phyloP scores from a whole-genome alignment of 2,329 filamentous ascomycete species.

The Ophiostoma pallidulum region DNA sequence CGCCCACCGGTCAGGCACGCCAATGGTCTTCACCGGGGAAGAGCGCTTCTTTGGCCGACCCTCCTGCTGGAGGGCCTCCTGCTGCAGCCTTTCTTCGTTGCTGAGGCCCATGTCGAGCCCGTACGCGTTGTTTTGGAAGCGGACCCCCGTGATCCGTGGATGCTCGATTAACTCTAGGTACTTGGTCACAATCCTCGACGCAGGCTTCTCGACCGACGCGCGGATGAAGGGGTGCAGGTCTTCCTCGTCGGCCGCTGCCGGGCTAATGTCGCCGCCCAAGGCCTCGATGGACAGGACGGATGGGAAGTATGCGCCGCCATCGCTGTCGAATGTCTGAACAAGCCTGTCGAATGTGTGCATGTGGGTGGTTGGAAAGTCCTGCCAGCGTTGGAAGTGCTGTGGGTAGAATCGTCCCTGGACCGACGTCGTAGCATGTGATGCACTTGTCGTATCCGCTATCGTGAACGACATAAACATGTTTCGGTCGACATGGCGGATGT shows the following conservation, averaged over 20 bases:
- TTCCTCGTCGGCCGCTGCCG: conserved; percentile 2
- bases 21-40: not conserved
- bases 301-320: not conserved
- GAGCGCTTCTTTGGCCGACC: not conserved
- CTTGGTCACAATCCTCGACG: not conserved
- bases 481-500: no score
- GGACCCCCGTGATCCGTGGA: no score
- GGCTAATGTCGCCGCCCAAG: conserved; percentile 1
- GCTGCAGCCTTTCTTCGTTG: not conserved
- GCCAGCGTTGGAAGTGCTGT: not conserved
- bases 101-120: not conserved
- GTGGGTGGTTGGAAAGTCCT: not conserved
- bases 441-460: no score
- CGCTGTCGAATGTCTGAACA: not conserved
- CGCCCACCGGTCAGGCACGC: conserved; percentile 9
- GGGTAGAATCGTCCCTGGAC: conserved; percentile 4
- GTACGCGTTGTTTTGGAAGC: conserved; percentile 7
- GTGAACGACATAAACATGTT: no score
- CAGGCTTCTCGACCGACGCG: conserved; percentile 7
- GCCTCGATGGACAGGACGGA: not conserved
- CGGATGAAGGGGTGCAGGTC: conserved; percentile 9
- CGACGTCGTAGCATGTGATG: no score
- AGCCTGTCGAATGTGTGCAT: not conserved
- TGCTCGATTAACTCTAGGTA: conserved; percentile 3
- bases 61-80: no score